These are phyloP conservation scores for Colletotrichum filicis DNA, from an alignment of 2,329 filamentous ascomycete species.

Conservation along the genomic window DNA sequence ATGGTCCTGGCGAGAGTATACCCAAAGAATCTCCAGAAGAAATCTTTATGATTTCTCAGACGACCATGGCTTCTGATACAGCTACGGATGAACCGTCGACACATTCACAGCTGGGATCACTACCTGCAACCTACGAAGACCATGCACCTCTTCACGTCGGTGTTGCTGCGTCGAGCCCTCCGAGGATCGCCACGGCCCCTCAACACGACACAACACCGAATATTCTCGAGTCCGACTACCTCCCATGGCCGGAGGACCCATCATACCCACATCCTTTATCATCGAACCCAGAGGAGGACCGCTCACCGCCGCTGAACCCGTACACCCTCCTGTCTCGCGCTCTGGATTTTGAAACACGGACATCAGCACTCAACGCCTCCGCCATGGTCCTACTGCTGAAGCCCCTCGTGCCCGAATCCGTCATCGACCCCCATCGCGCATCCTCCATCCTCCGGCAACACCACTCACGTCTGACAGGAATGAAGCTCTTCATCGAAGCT, in stretches of 20 bases:
- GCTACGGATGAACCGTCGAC: slow-evolving; percentile 43
- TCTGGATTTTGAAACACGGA: slow-evolving; percentile 65
- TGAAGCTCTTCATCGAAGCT: slow-evolving; percentile 70
- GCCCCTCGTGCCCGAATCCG: slow-evolving; percentile 63
- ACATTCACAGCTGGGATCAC: slow-evolving; percentile 26
- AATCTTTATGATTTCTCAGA: slow-evolving; percentile 59
- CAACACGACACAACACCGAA: slow-evolving; percentile 52
- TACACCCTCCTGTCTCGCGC: slow-evolving; percentile 64
- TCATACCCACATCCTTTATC: slow-evolving; percentile 61
- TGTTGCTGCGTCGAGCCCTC: slow-evolving; percentile 38
- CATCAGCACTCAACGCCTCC: slow-evolving; percentile 68
- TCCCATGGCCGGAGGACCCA: slow-evolving; percentile 68
- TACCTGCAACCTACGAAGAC: slow-evolving; percentile 21
- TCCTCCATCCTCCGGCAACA: slow-evolving; percentile 68
- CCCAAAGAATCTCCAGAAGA: slow-evolving; percentile 49
- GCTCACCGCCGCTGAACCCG: slow-evolving; percentile 61
- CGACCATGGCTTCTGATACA: slow-evolving; percentile 47
- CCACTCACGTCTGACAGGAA: slow-evolving; percentile 67
- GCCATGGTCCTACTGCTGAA: slow-evolving; percentile 70
- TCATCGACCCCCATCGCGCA: slow-evolving; percentile 67
- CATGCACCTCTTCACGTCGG: slow-evolving; percentile 34
- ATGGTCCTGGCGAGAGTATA: background rate
- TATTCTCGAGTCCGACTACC: slow-evolving; percentile 67
- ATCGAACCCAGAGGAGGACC: slow-evolving; percentile 10
- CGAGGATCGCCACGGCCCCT: slow-evolving; percentile 41